Conservation (phyloP, 1,284 basidiomycete genomes). For the Inonotus obliquus region DNA sequence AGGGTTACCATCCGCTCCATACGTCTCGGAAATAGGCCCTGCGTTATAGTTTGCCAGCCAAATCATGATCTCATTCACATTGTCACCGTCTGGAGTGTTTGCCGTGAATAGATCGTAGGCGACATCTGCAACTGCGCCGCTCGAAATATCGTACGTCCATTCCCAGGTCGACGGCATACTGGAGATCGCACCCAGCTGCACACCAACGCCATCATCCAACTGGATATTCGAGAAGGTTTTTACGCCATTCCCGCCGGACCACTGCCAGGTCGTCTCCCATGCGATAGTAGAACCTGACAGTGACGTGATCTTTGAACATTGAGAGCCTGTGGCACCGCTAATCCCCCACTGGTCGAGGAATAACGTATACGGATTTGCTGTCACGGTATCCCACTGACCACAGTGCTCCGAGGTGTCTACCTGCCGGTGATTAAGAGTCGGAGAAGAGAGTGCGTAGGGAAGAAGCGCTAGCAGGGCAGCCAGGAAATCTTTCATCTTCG, state of each 20-base stretch:
- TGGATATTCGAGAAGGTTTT: slow-evolving; percentile 62
- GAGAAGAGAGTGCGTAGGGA: slow-evolving; percentile 6
- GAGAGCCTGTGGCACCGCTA: slow-evolving; percentile 42
- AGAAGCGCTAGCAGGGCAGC: not conserved
- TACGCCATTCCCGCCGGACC: slow-evolving; percentile 47
- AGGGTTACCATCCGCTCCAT: slow-evolving; percentile 43
- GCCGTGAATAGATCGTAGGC: slow-evolving; percentile 65
- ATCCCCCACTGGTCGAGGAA: slow-evolving; percentile 51
- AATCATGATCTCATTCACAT: slow-evolving; percentile 60
- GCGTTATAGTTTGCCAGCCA: slow-evolving; percentile 60
- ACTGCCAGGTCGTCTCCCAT: slow-evolving; percentile 53
- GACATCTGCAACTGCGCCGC: slow-evolving; percentile 43
- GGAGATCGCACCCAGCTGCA: slow-evolving; percentile 47
- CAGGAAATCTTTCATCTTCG: not conserved
- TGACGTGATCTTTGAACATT: slow-evolving; percentile 48
- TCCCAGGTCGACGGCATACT: slow-evolving; percentile 47
- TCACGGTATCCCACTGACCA: slow-evolving; percentile 49
- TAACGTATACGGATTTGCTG: slow-evolving; percentile 43
- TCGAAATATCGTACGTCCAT: slow-evolving; percentile 35
- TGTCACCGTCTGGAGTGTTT: slow-evolving; percentile 42
- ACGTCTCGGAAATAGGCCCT: slow-evolving; percentile 49
- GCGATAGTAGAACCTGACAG: slow-evolving; percentile 40
- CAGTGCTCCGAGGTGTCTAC: slow-evolving; percentile 33
- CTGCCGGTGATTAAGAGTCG: not conserved
- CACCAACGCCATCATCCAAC: slow-evolving; percentile 47